phyloP scores from a whole-genome alignment of 495 filamentous ascomycete genomes.

The Podospora tetraspora region DNA sequence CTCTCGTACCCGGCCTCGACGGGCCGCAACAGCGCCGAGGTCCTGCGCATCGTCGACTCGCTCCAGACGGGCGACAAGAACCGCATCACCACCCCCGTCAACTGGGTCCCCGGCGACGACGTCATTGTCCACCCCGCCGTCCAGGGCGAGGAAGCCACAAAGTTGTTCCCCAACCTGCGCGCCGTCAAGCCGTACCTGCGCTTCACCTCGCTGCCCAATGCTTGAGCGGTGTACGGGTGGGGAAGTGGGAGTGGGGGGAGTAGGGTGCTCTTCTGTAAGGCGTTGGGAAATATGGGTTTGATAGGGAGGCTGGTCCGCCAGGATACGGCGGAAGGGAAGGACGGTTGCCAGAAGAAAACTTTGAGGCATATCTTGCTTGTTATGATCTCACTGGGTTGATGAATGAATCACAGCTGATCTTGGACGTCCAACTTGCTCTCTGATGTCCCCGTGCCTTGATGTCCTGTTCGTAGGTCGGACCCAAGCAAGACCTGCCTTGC shows the following conservation, averaged over 20 bases:
- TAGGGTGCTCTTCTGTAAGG: neutral
- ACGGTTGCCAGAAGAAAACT: neutral
- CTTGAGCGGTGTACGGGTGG: conserved; percentile 12
- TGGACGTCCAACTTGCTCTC: neutral
- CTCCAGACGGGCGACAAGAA: conserved; percentile 97
- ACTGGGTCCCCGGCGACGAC: conserved; percentile 87
- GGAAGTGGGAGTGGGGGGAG: neutral
- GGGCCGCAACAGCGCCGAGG: conserved; percentile 92
- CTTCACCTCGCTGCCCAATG: conserved; percentile 61
- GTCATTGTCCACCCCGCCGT: conserved; percentile 92
- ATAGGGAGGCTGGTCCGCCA: neutral
- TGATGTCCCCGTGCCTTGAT: neutral
- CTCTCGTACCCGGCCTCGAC: conserved; percentile 96
- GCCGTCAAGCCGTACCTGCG: conserved; percentile 90
- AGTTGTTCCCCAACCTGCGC: conserved; percentile 84
- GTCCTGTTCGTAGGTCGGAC: neutral
- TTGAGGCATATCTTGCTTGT: neutral
- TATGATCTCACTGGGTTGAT: neutral
- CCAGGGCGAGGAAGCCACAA: conserved; percentile 80
- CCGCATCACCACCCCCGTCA: conserved; percentile 87
- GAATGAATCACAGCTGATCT: neutral
- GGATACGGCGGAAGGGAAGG: neutral
- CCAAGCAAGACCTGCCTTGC: neutral
- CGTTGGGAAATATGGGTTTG: neutral
- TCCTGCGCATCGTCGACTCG: conserved; percentile 91